A percentile compares a stretch with the other conserved stretches of the same genome.
Conservation (phyloP, 2,329 filamentous ascomycete genomes). For the Aspergillus aculeatus region DNA sequence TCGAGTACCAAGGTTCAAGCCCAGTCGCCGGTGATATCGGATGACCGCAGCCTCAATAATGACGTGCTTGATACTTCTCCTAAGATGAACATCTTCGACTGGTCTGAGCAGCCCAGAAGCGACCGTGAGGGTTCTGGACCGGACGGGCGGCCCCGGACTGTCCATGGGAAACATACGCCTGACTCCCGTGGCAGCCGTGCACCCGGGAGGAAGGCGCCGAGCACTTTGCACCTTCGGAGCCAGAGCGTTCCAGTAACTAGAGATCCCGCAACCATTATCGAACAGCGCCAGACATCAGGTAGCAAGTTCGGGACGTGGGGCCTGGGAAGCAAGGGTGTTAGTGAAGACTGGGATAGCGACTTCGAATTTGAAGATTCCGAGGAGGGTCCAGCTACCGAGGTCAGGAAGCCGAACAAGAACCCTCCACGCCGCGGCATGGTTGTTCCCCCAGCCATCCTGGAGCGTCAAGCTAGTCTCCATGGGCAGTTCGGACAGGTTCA, state of each 20-base stretch:
- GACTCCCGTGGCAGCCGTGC: conserved; percentile 57
- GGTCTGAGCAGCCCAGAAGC: conserved; percentile 59
- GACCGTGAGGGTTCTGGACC: conserved; percentile 55
- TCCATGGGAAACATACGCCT: conserved; percentile 62
- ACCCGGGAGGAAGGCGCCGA: conserved; percentile 57
- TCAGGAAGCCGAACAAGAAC: conserved; percentile 28
- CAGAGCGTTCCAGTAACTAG: conserved; percentile 63
- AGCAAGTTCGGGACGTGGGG: conserved; percentile 65
- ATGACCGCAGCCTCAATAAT: conserved; percentile 11
- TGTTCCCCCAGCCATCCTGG: conserved; percentile 62
- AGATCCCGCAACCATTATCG: conserved; percentile 49
- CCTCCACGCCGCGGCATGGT: conserved; percentile 37
- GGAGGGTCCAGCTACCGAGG: conserved; percentile 46
- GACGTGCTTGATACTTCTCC: conserved; percentile 40
- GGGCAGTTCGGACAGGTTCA: conserved; percentile 64
- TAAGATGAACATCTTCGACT: conserved; percentile 62
- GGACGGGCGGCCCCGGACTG: conserved; percentile 59
- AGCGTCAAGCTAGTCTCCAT: conserved; percentile 64
- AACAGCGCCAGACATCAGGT: conserved; percentile 50
- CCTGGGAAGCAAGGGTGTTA: conserved; percentile 64
- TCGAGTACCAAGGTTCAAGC: background rate
- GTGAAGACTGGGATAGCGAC: conserved; percentile 68
- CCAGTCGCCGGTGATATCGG: conserved; percentile 3
- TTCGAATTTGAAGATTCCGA: conserved; percentile 62
- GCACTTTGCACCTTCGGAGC: conserved; percentile 62